Base-by-base conservation (phyloP, 306 rosid genomes). In the Glycine tomentella region DNA sequence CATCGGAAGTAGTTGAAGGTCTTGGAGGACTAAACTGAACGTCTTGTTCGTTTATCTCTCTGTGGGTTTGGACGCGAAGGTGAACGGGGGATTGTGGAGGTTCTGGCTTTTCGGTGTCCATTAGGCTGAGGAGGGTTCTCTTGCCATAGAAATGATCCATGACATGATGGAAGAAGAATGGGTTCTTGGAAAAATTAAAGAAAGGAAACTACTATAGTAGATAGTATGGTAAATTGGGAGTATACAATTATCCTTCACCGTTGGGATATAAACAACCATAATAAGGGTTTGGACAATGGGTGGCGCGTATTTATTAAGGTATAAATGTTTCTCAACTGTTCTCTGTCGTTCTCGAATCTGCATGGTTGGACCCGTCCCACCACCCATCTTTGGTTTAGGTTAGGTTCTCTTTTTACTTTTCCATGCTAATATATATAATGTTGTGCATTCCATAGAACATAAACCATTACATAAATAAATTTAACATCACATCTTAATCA, bases 11-110 rank as follows among this genome's bases (percentile, higher is more conserved):
- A 53, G 50, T 88, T 1, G 88, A 86, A 45, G 79, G 64, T 34
- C 78, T 57, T 17, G 88, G 84, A 10, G 90, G 80, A 66, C 86
- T 83, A 0, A 79, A 81, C 16, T 76, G 88, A 66, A 74, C 59
- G 50, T 88, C 90, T 52, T 89, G 88, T 46, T 89, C 89, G 16
- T 6, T 78, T 8, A 74, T 84, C 45, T 90, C 87, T 25, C 50
- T 66, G 33, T 80, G 83, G 46, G 80, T 78, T 72, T 74, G 85
- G 83, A 86, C 48, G 5, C 58, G 67, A 8, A 81, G 82, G 49
- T 63, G 80, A 51, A 55, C 20, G 36, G 88, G 86, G 7, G 90
- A 80, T 48, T 55, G 80, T n/a, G 31, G 51, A 1, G 31, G 31
- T 25, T 78, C 83, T 36, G 50, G 56, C 8, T 72, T 78, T 68